A percentile compares a stretch with the other conserved stretches of the same genome.
These are phyloP conservation scores for Geotrichum cucujoidarum DNA, from an alignment of 1,139 yeast species.

Conservation along the genomic window DNA sequence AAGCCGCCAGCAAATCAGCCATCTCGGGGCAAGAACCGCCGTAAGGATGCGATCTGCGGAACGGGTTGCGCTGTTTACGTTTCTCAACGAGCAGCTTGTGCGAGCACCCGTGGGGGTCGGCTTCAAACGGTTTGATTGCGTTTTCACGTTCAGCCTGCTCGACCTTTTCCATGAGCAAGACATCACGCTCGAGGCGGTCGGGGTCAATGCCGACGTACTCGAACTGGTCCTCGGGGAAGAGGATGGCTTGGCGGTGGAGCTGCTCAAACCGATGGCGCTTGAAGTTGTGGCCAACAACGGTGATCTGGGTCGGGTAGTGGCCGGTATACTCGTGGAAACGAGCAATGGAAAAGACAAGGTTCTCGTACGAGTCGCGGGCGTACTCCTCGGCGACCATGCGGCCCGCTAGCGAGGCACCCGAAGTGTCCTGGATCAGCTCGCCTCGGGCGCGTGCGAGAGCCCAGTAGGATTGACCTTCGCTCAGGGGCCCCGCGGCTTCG, in stretches of 20 bases:
- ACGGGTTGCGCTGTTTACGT: slow-evolving; percentile 54
- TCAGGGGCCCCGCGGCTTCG: slow-evolving; percentile 44
- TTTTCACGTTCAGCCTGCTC: slow-evolving; percentile 32
- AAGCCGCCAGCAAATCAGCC: slow-evolving; percentile 21
- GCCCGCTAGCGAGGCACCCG: slow-evolving; percentile 22
- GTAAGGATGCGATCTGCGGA: slow-evolving; percentile 46
- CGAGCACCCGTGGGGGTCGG: slow-evolving; percentile 59
- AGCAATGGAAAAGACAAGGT: slow-evolving; percentile 58
- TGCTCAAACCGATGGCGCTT: slow-evolving; percentile 55
- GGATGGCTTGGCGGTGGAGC: slow-evolving; percentile 52
- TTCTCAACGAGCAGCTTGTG: slow-evolving; percentile 43
- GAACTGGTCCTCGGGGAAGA: slow-evolving; percentile 38
- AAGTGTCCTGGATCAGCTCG: slow-evolving; percentile 9
- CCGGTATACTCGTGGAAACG: slow-evolving; percentile 49
- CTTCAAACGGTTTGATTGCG: slow-evolving; percentile 53
- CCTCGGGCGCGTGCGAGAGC: slow-evolving; percentile 13
- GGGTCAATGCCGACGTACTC: slow-evolving; percentile 58
- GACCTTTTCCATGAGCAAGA: slow-evolving; percentile 12
- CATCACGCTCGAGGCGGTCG: slow-evolving; percentile 27
- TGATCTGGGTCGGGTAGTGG: slow-evolving; percentile 48
- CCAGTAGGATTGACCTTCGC: slow-evolving; percentile 47
- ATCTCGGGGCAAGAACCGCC: slow-evolving; percentile 26
- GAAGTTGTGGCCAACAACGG: slow-evolving; percentile 70
- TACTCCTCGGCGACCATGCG: slow-evolving; percentile 54
- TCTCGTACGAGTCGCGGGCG: slow-evolving; percentile 80